Evolutionary conservation across 78 protist species (phyloP).

Genomic region (Kipferlia bialata): DNA sequence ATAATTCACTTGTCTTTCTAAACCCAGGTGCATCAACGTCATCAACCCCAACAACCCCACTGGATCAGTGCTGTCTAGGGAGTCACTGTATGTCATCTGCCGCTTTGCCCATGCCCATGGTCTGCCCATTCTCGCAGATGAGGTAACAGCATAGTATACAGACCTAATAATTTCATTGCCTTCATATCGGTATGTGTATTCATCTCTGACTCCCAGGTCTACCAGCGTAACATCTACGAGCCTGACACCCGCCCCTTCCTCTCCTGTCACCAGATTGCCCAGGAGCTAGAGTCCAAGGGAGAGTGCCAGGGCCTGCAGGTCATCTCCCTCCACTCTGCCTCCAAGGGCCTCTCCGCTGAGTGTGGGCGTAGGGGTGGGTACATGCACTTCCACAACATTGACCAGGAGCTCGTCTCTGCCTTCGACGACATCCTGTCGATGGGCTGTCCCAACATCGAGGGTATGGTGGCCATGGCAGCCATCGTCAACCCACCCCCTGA

Average conservation of each 20-base stretch:
- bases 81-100: neutral
- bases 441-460: constrained; percentile 9
- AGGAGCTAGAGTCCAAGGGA: neutral
- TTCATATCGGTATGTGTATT: no score
- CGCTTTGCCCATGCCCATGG: neutral
- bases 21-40: neutral
- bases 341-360: constrained; percentile 19
- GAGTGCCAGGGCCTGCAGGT: neutral
- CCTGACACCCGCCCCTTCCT: neutral
- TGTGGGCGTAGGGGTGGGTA: constrained; percentile 22
- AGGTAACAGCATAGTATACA: no score
- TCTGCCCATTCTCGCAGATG: constrained; percentile 11
- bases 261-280: neutral
- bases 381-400: neutral
- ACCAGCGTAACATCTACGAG: constrained; percentile 13
- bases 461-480: neutral
- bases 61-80: neutral
- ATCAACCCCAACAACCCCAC: constrained; percentile 30
- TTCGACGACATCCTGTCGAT: constrained; percentile 8
- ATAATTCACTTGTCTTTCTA: no score
- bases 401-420: neutral
- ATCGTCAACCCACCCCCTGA: constrained; percentile 11
- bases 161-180: no score
- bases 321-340: constrained; percentile 6
- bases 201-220: no score